Conservation (phyloP, 352 stramenopile species). For the Halophytophthora batemanensis region DNA sequence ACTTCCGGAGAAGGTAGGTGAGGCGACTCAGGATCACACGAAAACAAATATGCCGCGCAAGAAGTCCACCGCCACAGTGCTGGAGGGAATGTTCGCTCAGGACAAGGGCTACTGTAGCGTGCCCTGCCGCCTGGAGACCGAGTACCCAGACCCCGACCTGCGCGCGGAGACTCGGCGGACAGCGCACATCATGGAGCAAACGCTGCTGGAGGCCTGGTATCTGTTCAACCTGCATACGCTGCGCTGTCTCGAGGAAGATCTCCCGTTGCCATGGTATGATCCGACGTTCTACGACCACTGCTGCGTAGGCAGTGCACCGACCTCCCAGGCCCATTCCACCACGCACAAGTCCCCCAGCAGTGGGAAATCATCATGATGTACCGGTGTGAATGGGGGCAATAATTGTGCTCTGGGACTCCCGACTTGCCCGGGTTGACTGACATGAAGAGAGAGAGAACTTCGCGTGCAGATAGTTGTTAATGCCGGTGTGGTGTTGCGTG, state of each 20-base stretch:
- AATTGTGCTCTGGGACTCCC: conserved; percentile 2
- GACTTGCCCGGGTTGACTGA: conserved; percentile 1
- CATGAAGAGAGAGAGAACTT: neutral
- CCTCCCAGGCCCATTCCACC: neutral
- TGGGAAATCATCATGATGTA: conserved; percentile 13
- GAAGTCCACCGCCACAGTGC: conserved; percentile 8
- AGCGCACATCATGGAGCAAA: conserved; percentile 19
- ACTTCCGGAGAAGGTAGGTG: neutral
- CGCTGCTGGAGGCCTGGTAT: conserved; percentile 14
- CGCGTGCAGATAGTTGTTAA: conserved; percentile 3
- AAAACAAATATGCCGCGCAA: neutral
- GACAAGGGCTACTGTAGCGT: conserved; percentile 6
- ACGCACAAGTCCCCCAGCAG: conserved; percentile 5
- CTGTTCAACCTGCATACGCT: conserved; percentile 13
- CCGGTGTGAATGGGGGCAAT: neutral
- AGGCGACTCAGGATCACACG: no score
- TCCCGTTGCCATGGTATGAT: conserved; percentile 7
- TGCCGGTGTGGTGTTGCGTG: conserved; percentile 7
- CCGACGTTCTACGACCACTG: conserved; percentile 15
- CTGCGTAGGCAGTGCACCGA: conserved; percentile 4
- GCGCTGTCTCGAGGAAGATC: conserved; percentile 5
- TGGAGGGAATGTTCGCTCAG: conserved; percentile 14
- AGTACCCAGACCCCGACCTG: conserved; percentile 13
- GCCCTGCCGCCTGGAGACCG: conserved; percentile 5
- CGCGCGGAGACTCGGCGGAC: conserved; percentile 5